Conservation (phyloP, 1,284 basidiomycete species). For the Coniophora puteana region DNA sequence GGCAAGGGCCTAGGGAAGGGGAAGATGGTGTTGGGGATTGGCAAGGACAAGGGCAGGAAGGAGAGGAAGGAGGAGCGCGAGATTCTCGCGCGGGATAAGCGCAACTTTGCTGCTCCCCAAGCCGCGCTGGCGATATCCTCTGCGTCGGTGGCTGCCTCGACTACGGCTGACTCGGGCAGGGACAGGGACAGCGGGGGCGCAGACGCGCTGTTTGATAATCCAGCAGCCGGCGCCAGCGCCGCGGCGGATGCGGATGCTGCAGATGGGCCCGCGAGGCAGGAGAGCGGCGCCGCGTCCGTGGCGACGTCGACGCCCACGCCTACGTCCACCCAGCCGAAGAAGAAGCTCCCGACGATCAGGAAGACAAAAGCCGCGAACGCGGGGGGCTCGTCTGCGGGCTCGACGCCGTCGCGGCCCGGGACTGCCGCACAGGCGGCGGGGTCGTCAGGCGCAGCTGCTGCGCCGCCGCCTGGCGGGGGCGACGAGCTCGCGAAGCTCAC, state of each 20-base stretch:
- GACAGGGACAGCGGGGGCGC: too few relatives aligned
- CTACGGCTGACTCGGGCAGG: conserved; percentile 20
- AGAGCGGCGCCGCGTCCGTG: too few relatives aligned
- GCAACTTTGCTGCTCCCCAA: conserved; percentile 21
- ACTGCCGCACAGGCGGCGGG: too few relatives aligned
- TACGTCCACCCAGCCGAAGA: conserved; percentile 39
- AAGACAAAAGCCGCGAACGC: conserved; percentile 62
- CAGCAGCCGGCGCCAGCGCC: too few relatives aligned
- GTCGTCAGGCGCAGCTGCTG: conserved; percentile 29
- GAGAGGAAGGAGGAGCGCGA: conserved; percentile 31
- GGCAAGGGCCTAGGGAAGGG: conserved; percentile 21
- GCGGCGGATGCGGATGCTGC: too few relatives aligned
- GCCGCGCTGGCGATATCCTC: conserved; percentile 14
- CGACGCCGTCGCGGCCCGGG: conserved; percentile 25
- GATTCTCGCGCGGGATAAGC: conserved; percentile 37
- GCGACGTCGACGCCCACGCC: too few relatives aligned
- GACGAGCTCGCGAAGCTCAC: conserved; percentile 21
- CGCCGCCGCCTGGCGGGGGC: conserved; percentile 22
- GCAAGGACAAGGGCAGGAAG: conserved; percentile 20
- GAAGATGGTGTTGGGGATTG: conserved; percentile 13
- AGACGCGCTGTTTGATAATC: too few relatives aligned
- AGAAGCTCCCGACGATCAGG: conserved; percentile 71
- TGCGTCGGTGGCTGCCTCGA: conserved; percentile 14
- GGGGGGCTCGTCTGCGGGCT: conserved; percentile 17
- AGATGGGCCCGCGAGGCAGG: too few relatives aligned